phyloP scores from a whole-genome alignment of 129 eudicot genomes.

The Gnaphalium uliginosum region DNA sequence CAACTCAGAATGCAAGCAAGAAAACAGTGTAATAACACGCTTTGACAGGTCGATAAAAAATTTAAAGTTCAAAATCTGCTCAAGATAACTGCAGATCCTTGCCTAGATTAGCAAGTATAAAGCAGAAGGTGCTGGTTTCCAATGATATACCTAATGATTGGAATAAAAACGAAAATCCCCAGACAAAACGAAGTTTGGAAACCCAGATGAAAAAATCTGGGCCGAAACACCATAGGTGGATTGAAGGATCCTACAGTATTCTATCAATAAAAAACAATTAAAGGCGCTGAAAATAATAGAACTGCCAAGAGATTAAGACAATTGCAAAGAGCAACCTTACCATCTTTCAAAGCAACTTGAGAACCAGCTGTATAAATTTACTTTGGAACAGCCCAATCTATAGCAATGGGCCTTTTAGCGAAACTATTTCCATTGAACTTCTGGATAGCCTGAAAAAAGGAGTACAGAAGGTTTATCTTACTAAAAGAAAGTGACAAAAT shows the following conservation, averaged over 20 bases:
- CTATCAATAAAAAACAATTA: background rate
- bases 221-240: background rate
- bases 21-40: background rate
- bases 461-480: background rate
- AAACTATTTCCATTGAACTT: conserved; percentile 75
- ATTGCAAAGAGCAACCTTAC: conserved; percentile 40
- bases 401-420: conserved; percentile 83
- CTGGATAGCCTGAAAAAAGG: conserved; percentile 65
- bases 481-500: background rate
- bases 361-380: conserved; percentile 64
- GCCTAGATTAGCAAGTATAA: background rate
- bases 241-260: background rate
- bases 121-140: background rate
- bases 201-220: background rate
- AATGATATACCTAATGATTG: background rate
- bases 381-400: conserved; percentile 97
- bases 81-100: background rate
- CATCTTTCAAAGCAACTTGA: conserved; percentile 47
- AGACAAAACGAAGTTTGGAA: background rate
- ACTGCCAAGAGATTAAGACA: conserved; percentile 13
- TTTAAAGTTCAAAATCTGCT: background rate
- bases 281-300: conserved; percentile 2
- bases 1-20: background rate
- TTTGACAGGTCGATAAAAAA: background rate
- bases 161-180: background rate